Evolutionary conservation across 164 flowering plant genomes (phyloP).

Genomic region (Nymphaea colorata): DNA sequence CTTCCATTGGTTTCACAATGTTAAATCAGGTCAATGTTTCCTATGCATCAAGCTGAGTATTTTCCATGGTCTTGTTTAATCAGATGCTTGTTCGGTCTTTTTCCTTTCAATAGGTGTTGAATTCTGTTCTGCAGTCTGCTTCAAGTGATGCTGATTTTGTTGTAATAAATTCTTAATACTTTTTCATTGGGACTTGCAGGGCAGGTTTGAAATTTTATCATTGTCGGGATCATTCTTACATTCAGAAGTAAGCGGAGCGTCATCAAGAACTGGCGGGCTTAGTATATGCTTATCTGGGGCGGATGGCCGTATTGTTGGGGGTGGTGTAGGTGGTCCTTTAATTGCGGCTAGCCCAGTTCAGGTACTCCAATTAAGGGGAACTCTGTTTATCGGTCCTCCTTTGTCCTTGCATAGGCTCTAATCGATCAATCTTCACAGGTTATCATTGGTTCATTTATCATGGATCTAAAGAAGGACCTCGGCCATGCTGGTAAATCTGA

Average conservation of each 20-base stretch:
- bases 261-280: conserved; percentile 66
- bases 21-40: too few species aligned
- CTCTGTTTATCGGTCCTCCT: not conserved
- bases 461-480: conserved; percentile 32
- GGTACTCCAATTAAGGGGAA: conserved; percentile 24
- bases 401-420: not conserved
- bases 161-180: too few species aligned
- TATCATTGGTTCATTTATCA: conserved; percentile 46
- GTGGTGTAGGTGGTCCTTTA: conserved; percentile 79
- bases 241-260: conserved; percentile 45
- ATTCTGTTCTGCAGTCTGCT: too few species aligned
- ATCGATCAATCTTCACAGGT: conserved; percentile 23
- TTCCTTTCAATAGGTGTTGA: not conserved
- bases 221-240: conserved; percentile 77
- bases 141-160: too few species aligned
- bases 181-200: conserved; percentile 25
- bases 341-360: conserved; percentile 84
- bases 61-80: not conserved
- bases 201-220: conserved; percentile 74
- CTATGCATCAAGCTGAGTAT: too few species aligned
- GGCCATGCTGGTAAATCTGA: conserved; percentile 26
- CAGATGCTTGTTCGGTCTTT: not conserved
- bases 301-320: conserved; percentile 80
- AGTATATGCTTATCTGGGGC: conserved; percentile 66
- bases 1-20: too few species aligned